These are phyloP conservation scores for Dioscorea cayenensis DNA, from an alignment of 116 monocot genomes.

Conservation along the genomic window DNA sequence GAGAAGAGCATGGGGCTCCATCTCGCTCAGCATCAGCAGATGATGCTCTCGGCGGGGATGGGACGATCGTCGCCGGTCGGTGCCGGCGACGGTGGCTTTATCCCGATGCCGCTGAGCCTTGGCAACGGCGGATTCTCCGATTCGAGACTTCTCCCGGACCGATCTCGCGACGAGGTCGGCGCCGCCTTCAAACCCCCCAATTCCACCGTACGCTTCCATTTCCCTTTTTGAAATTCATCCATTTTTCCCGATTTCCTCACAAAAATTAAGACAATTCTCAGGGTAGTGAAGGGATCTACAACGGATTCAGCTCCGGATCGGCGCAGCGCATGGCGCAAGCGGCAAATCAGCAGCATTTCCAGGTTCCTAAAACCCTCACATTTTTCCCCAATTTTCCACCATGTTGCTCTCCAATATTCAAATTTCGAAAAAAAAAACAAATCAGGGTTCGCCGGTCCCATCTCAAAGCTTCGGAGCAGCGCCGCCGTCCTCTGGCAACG, in stretches of 20 bases:
- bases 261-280: constrained; percentile 2
- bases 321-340: constrained; percentile 26
- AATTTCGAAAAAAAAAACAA: background rate
- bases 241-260: background rate
- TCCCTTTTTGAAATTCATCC: background rate
- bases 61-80: constrained; percentile 2
- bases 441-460: constrained; percentile 19
- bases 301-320: constrained; percentile 46
- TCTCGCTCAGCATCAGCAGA: constrained; percentile 45
- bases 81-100: constrained; percentile 28
- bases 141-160: constrained; percentile 16
- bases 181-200: constrained; percentile 44
- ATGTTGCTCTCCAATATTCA: background rate
- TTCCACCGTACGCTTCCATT: constrained; percentile 28
- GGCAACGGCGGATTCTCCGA: constrained; percentile 29
- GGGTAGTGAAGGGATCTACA: constrained; percentile 50
- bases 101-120: constrained; percentile 52
- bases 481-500: constrained; percentile 8
- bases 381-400: background rate
- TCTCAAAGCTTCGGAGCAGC: constrained; percentile 39
- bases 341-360: constrained; percentile 45
- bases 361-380: constrained; percentile 34
- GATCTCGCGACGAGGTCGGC: constrained; percentile 25
- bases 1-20: constrained; percentile 53
- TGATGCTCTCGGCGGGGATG: constrained; percentile 21